Percentiles rank a stretch among this genome's conserved stretches.
Evolutionary conservation across 495 filamentous ascomycete species (phyloP).

Genomic region (Astrothelium macrocarpum): DNA sequence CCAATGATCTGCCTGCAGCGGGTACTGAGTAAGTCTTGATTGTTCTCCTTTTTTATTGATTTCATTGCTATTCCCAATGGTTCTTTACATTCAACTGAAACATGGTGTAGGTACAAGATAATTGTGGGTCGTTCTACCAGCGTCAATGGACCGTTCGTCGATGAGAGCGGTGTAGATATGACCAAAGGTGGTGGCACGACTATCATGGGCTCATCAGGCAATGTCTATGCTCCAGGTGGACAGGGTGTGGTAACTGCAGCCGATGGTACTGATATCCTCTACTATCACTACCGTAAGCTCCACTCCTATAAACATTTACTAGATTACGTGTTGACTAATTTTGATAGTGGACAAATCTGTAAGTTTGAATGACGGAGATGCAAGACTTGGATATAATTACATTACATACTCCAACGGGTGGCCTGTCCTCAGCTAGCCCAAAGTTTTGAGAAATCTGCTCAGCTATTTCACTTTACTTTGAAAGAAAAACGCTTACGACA

Average conservation of each 20-base stretch:
- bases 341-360: conserved; percentile 45
- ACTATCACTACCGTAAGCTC: conserved; percentile 54
- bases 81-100: background rate
- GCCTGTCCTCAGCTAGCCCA: conserved; percentile 34
- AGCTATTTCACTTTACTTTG: background rate
- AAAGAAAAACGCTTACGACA: background rate
- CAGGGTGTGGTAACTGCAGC: conserved; percentile 49
- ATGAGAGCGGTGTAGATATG: conserved; percentile 48
- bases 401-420: conserved; percentile 58
- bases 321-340: background rate
- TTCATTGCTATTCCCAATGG: background rate
- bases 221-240: conserved; percentile 62
- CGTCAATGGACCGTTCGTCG: conserved; percentile 49
- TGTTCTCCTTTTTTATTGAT: background rate
- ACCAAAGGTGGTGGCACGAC: conserved; percentile 51
- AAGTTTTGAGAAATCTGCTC: background rate
- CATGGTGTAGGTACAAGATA: conserved; percentile 44
- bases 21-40: conserved; percentile 40
- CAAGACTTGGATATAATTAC: conserved; percentile 58
- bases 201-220: conserved; percentile 51
- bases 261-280: conserved; percentile 45
- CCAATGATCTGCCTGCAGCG: conserved; percentile 36
- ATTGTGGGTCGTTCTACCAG: conserved; percentile 48
- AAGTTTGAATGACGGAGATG: conserved; percentile 54
- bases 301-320: conserved; percentile 11